Evolutionary conservation across 164 flowering plant species (phyloP), one percentile per base, ranked within the genome.

Genomic region (Vitis riparia): DNA sequence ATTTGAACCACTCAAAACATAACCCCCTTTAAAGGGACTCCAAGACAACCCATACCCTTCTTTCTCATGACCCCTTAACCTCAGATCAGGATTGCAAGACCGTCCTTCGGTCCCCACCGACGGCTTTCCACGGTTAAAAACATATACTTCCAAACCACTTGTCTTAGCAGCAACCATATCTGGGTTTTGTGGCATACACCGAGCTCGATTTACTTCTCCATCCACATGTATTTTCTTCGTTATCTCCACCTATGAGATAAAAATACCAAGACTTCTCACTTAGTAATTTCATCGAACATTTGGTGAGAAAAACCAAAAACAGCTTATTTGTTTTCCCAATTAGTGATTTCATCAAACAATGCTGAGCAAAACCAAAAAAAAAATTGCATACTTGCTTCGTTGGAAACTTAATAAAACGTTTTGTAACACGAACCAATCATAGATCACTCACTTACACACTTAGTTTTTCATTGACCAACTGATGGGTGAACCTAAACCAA

Each of bases 41-140:
- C 98, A 95, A 0, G 97, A 91, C 79, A 95, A 70, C 5, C 98
- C 99, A 81, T 85, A 95, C 3, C 99, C 99, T 81, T 93, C 99
- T 62, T 83, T 81, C 15, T 84, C 84, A 77, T 95, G 99, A 67
- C 99, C 99, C 79, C 69, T 84, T 68, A 95, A 70, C 71, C 86
- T 84, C 79, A 93, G 75, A 75, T 90, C 94, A 11, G 99, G 98
- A 73, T 82, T 76, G 72, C 85, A 88, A 12, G 73, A 76, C 70
- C 69, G 82, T 23, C 65, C 78, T 51, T 76, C 71, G n/a, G 71
- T 60, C 73, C 78, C 72, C 9, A 15, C 69, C 4, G 73, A 76
- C 32, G 86, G 91, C 50, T 84, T 92, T 3, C 74, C 29, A 66
- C 74, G 80, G 70, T 93, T 83, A 71, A 93, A 91, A 32, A 95